A percentile compares a stretch with the other conserved stretches of the same genome.
phyloP scores from a whole-genome alignment of 1,284 basidiomycete species.

The Apiotrichum laibachii region DNA sequence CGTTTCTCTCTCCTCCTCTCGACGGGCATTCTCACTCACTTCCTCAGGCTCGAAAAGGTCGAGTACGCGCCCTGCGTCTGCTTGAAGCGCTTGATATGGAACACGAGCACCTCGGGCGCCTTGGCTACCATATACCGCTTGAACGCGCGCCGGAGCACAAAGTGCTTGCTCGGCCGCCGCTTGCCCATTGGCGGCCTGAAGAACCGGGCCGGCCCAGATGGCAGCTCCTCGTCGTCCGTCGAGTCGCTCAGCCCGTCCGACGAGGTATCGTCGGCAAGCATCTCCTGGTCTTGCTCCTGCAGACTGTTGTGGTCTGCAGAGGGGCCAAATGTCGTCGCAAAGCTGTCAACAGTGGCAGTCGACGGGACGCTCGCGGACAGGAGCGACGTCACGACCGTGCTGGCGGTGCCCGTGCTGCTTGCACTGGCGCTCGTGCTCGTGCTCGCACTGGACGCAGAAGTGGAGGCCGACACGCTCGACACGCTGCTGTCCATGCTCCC shows the following conservation, averaged over 20 bases:
- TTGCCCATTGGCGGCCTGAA: slow-evolving; percentile 7
- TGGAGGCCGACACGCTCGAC: neutral
- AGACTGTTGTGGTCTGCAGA: too few species aligned
- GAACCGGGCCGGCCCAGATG: slow-evolving; percentile 13
- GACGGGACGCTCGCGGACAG: neutral
- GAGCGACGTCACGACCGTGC: neutral
- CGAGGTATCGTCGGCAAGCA: neutral
- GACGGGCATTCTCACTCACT: too few species aligned
- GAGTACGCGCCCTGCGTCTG: slow-evolving; percentile 55
- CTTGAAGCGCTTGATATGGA: slow-evolving; percentile 92
- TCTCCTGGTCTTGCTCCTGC: slow-evolving; percentile 8
- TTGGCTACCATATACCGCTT: slow-evolving; percentile 88
- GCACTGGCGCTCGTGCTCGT: slow-evolving; percentile 1
- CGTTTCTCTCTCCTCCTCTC: too few species aligned
- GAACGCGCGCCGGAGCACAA: slow-evolving; percentile 76
- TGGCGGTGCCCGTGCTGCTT: neutral
- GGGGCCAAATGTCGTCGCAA: neutral
- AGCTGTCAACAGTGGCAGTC: neutral
- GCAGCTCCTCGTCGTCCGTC: slow-evolving; percentile 34
- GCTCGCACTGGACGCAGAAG: too few species aligned
- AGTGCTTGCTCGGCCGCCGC: slow-evolving; percentile 38
- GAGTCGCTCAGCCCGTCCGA: slow-evolving; percentile 42
- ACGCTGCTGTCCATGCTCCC: neutral
- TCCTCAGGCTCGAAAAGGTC: slow-evolving; percentile 47
- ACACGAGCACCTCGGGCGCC: slow-evolving; percentile 81